Evolutionary conservation across 2,329 filamentous ascomycete species (phyloP).

Genomic region (Dactylellina cionopaga): DNA sequence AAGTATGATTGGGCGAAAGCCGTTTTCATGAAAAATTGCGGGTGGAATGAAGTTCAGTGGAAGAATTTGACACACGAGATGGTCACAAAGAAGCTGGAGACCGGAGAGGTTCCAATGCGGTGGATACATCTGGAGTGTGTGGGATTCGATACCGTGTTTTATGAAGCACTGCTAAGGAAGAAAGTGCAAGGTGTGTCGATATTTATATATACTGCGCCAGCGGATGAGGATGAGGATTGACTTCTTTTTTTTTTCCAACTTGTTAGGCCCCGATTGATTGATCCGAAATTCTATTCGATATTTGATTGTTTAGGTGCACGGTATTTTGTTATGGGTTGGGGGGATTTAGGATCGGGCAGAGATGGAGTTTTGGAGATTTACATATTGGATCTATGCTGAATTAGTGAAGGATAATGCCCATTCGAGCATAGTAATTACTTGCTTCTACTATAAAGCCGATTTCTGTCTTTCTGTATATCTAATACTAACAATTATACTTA

Average conservation of each 20-base stretch:
- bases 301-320: too few species aligned
- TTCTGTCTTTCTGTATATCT: not conserved
- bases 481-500: not conserved
- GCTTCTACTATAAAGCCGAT: too few species aligned
- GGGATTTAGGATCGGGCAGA: too few species aligned
- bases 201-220: slow-evolving; percentile 4
- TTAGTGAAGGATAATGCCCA: too few species aligned
- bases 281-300: not conserved
- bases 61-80: not conserved
- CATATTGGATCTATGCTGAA: too few species aligned
- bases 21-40: slow-evolving; percentile 16
- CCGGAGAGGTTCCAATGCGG: slow-evolving; percentile 25
- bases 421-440: too few species aligned
- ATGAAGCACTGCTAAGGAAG: slow-evolving; percentile 18
- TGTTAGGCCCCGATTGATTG: not conserved
- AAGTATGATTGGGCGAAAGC: slow-evolving; percentile 33
- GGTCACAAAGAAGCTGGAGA: slow-evolving; percentile 5
- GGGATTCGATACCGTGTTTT: slow-evolving; percentile 22
- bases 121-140: slow-evolving; percentile 47
- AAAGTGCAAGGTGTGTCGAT: slow-evolving; percentile 14
- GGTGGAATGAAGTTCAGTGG: slow-evolving; percentile 33
- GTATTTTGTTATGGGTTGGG: too few species aligned
- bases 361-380: too few species aligned
- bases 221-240: not conserved
- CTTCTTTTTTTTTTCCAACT: too few species aligned